Evolutionary conservation across 2,329 filamentous ascomycete genomes (phyloP).

Genomic region (Trichophyton equinum): DNA sequence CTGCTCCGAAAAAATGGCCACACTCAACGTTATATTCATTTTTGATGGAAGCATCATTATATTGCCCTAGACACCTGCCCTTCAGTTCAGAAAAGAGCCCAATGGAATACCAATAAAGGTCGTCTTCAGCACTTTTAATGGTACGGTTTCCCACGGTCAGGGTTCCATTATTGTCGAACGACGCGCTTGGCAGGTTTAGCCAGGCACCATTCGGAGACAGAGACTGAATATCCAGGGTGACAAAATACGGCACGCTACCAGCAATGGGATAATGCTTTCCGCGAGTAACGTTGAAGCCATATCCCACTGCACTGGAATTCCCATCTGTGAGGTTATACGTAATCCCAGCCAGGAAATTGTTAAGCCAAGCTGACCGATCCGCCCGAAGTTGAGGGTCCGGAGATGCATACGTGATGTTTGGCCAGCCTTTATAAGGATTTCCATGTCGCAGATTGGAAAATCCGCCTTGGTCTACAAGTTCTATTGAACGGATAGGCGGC

Average conservation of each 20-base stretch:
- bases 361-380: slow-evolving; percentile 33
- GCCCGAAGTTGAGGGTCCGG: slow-evolving; percentile 30
- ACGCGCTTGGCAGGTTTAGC: background rate
- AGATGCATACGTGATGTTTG: background rate
- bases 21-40: slow-evolving; percentile 19
- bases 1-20: slow-evolving; percentile 31
- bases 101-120: background rate
- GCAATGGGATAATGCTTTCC: background rate
- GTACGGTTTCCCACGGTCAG: background rate
- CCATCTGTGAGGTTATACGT: slow-evolving; percentile 30
- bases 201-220: background rate
- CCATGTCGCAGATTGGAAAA: slow-evolving; percentile 17
- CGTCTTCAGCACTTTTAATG: background rate
- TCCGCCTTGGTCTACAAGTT: slow-evolving; percentile 22
- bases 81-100: background rate
- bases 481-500: background rate
- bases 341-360: slow-evolving; percentile 30
- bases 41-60: background rate
- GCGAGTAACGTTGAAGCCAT: slow-evolving; percentile 1
- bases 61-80: background rate
- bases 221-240: background rate
- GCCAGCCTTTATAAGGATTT: background rate
- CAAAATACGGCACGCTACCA: background rate
- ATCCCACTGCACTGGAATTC: background rate
- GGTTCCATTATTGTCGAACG: background rate